Evolutionary conservation across 2,329 filamentous ascomycete species (phyloP).

Genomic region (Microsporum audouinii): DNA sequence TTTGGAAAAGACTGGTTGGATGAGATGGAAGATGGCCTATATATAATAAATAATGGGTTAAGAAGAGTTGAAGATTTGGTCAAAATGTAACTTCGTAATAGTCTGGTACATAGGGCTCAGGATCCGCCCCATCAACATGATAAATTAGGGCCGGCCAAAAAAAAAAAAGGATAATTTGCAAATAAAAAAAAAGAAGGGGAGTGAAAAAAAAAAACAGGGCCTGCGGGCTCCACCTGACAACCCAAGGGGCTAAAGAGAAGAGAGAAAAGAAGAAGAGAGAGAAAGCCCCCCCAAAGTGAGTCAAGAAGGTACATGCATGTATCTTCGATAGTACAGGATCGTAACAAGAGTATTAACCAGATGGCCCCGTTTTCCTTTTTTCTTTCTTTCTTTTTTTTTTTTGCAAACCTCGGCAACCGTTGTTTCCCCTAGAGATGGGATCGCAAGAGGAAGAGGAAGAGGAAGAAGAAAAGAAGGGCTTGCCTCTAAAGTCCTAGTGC

Average conservation of each 20-base stretch:
- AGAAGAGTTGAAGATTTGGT: background rate
- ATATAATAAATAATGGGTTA: background rate
- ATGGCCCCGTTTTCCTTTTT: background rate
- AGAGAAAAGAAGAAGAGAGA: background rate
- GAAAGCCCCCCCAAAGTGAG: background rate
- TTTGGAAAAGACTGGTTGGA: background rate
- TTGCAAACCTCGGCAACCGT: slow-evolving; percentile 1
- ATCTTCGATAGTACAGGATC: background rate
- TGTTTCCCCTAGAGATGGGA: background rate
- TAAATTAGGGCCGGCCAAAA: background rate
- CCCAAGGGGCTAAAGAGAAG: background rate
- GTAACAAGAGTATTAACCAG: background rate
- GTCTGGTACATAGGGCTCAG: slow-evolving; percentile 1
- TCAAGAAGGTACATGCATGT: background rate
- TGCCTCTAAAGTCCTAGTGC: background rate
- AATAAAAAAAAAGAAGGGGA: background rate
- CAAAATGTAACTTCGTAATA: slow-evolving; percentile 1
- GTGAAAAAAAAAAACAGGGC: background rate
- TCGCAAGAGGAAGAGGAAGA: too few relatives aligned
- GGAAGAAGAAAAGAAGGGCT: too few relatives aligned
- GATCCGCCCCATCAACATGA: background rate
- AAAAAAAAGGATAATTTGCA: background rate
- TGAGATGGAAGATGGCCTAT: background rate
- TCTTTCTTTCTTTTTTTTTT: background rate
- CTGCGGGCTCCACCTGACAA: background rate